Conservation (phyloP, 805 yeast species). For the Saccharomycopsis microspora region DNA sequence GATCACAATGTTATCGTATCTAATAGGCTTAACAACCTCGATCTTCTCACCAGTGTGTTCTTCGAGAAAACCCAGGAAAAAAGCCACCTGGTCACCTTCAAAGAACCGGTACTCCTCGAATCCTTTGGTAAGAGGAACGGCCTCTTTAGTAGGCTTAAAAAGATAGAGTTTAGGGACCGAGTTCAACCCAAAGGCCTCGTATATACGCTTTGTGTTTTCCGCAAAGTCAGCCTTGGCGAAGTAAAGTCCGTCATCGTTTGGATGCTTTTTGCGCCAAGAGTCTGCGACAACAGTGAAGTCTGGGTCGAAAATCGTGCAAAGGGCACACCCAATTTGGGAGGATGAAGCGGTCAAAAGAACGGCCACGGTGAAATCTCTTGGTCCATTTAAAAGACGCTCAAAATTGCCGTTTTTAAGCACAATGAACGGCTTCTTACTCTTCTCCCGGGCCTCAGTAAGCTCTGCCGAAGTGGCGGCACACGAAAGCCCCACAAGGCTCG, state of each 20-base stretch:
- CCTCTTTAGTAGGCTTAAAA: conserved; percentile 38
- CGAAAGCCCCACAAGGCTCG: not conserved
- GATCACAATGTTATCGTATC: conserved; percentile 26
- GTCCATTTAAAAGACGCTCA: conserved; percentile 43
- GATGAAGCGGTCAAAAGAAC: conserved; percentile 66
- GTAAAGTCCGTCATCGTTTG: conserved; percentile 40
- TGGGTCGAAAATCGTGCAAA: conserved; percentile 66
- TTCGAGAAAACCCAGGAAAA: conserved; percentile 21
- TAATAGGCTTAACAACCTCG: conserved; percentile 25
- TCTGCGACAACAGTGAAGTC: conserved; percentile 46
- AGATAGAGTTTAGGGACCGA: conserved; percentile 71
- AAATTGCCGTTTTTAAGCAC: conserved; percentile 51
- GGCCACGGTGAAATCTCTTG: conserved; percentile 58
- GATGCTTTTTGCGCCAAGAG: conserved; percentile 52
- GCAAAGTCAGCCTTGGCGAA: conserved; percentile 69
- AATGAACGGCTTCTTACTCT: conserved; percentile 22
- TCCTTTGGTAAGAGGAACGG: conserved; percentile 22
- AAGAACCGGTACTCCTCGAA: conserved; percentile 33
- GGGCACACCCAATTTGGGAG: conserved; percentile 61
- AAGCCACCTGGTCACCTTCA: conserved; percentile 28
- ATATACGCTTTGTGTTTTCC: conserved; percentile 37
- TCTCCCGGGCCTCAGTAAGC: conserved; percentile 5
- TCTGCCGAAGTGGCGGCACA: conserved; percentile 3
- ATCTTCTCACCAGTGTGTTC: conserved; percentile 18
- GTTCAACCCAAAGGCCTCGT: conserved; percentile 35